Percentiles rank a stretch among this genome's conserved stretches.
Evolutionary conservation across 208 protist genomes (phyloP).

Genomic region (Perkinsela sp.): DNA sequence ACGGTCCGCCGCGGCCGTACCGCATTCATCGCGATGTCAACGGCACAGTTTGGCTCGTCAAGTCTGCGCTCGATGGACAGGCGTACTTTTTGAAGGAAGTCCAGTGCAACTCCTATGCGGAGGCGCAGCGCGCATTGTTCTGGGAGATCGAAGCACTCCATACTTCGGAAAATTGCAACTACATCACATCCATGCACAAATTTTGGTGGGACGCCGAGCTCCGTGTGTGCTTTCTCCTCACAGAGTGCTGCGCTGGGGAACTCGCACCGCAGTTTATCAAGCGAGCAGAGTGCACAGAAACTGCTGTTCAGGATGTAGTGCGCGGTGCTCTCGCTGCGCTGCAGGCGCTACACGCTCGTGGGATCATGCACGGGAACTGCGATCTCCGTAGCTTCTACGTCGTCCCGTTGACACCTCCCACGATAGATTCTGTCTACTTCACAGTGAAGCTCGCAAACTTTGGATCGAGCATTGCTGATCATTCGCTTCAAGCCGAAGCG

Average conservation of each 20-base stretch:
- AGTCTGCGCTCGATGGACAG: not conserved
- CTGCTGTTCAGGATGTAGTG: not conserved
- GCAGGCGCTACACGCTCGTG: not conserved
- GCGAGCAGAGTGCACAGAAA: not conserved
- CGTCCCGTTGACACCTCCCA: not conserved
- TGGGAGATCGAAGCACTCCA: not conserved
- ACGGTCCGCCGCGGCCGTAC: not conserved
- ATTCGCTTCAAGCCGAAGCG: not conserved
- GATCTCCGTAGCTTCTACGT: not conserved
- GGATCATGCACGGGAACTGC: not conserved
- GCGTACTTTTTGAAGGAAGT: not conserved
- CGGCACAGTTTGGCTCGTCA: not conserved
- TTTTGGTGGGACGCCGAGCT: not conserved
- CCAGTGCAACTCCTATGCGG: not conserved
- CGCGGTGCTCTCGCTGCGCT: not conserved
- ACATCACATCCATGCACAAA: not conserved
- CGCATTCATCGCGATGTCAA: not conserved
- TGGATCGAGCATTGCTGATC: not conserved
- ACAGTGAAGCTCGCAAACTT: not conserved
- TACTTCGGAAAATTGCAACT: not conserved
- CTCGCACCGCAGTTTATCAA: not conserved
- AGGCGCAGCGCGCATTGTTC: not conserved
- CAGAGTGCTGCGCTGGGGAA: not conserved
- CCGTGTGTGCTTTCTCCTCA: not conserved
- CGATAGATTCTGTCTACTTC: not conserved